Evolutionary conservation across 2,329 filamentous ascomycete genomes (phyloP).

Genomic region (Microsporum audouinii): DNA sequence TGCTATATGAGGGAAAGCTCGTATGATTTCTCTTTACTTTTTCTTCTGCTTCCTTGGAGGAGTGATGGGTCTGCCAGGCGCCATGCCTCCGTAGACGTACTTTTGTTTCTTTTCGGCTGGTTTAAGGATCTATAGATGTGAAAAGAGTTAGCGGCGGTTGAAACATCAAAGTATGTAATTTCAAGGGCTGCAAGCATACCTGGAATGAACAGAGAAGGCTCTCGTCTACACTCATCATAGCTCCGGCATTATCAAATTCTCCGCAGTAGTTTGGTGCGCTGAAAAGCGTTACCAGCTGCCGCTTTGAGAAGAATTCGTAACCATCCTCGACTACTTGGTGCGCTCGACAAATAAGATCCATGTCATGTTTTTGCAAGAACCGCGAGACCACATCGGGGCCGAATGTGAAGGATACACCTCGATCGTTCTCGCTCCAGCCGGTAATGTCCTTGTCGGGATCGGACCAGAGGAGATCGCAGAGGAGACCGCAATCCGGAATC

Average conservation of each 20-base stretch:
- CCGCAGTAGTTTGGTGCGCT: constrained; percentile 98
- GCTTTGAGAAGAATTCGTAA: constrained; percentile 99
- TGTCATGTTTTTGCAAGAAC: constrained; percentile 98
- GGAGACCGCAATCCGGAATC: constrained; percentile 95
- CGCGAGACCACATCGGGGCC: constrained; percentile 93
- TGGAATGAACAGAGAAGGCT: constrained; percentile 98
- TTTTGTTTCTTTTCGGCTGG: constrained; percentile 99
- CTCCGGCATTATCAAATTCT: constrained; percentile 97
- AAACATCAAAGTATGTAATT: not conserved
- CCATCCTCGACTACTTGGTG: constrained; percentile 98
- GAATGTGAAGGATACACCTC: constrained; percentile 97
- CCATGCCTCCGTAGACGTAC: constrained; percentile 74
- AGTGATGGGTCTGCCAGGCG: constrained; percentile 58
- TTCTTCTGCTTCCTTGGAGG: constrained; percentile 60
- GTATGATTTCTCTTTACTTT: constrained; percentile 56
- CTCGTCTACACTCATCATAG: constrained; percentile 99
- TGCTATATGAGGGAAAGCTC: constrained; percentile 64
- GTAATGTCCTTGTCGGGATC: constrained; percentile 99
- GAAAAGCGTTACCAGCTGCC: constrained; percentile 93
- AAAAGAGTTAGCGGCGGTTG: constrained; percentile 11
- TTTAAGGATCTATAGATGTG: constrained; percentile 68
- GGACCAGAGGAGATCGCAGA: constrained; percentile 96
- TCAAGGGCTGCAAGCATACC: constrained; percentile 41
- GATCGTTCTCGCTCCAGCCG: constrained; percentile 97
- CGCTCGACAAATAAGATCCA: constrained; percentile 97